Conservation (phyloP, 495 filamentous ascomycete species). For the Penicillium cinerascens region DNA sequence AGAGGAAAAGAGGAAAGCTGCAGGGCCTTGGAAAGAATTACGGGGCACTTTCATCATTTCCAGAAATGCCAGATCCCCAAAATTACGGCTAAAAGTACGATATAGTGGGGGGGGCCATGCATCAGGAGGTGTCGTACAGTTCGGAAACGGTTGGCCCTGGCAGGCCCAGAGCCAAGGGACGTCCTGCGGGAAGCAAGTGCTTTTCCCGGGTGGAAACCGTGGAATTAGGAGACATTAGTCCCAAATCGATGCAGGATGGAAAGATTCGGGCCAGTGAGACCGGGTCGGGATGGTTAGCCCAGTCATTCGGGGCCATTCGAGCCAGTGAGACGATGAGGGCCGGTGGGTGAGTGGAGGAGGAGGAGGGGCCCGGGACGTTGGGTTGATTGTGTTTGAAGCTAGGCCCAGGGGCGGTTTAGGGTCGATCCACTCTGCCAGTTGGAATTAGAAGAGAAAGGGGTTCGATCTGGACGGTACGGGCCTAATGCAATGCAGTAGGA, state of each 20-base stretch:
- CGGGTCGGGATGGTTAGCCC: too few species aligned
- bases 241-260: neutral
- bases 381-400: constrained; percentile 32
- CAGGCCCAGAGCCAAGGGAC: constrained; percentile 28
- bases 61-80: constrained; percentile 17
- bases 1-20: constrained; percentile 34
- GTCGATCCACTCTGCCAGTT: constrained; percentile 15
- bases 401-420: constrained; percentile 28
- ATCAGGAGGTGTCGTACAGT: constrained; percentile 1
- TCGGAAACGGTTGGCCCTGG: constrained; percentile 23
- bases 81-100: constrained; percentile 26
- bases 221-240: neutral
- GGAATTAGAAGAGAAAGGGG: neutral
- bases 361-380: constrained; percentile 26
- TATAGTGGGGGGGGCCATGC: constrained; percentile 16
- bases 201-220: constrained; percentile 14
- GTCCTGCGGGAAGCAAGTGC: constrained; percentile 14
- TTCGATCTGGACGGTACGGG: neutral
- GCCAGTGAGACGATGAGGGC: neutral
- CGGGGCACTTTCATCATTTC: constrained; percentile 22
- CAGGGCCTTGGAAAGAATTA: constrained; percentile 29
- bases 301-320: neutral
- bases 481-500: neutral
- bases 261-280: too few species aligned
- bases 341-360: neutral